Evolutionary conservation across 352 stramenopile species (phyloP), one percentile per base, ranked within the genome.

Genomic region (Pythium graminicola): DNA sequence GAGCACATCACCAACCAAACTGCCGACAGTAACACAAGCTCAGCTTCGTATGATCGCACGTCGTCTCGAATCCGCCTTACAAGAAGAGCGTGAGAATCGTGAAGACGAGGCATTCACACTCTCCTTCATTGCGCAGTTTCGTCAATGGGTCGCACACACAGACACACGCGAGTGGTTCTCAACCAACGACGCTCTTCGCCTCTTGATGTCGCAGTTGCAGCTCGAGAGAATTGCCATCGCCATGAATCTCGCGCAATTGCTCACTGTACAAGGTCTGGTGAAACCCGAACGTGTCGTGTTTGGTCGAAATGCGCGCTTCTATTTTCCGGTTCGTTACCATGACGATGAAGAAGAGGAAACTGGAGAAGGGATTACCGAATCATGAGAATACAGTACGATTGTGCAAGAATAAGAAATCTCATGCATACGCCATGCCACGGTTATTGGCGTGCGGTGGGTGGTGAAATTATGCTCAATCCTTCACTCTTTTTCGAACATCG

Each of bases 111-210:
- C 20, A 10, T 32, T 51, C 16, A 17, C 48, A 5, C 32, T 38
- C 5, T 57, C 35, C 8, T 8, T 57, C 11, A 19, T 35, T 10
- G 24, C 48, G 1, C 44, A 52, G 27, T 20, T 60, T 24, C 35
- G 45, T 6, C 35, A n/a, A 16, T 59, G 49, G 50, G 14, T 59
- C 2, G 1, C 35, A 1, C 28, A 7, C 4, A 7, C 10, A 6
- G 43, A 50, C 7, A n/a, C 29, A 7, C 23, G 16, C 46, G 46
- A 53, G 46, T 60, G 44, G 50, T 66, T 55, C 47, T 26, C 41
- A 1, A 54, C 47, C 16, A 40, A 61, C 46, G 59, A 61, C 26
- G 51, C 59, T 1, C 24, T 62, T 23, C 46, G 46, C 0, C 7
- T 62, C 23, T 42, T 62, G 2, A 13, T 13, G 1, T 14, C 24